These are phyloP conservation scores for Articulospora tetracladia DNA, from an alignment of 495 filamentous ascomycete species.

Conservation along the genomic window DNA sequence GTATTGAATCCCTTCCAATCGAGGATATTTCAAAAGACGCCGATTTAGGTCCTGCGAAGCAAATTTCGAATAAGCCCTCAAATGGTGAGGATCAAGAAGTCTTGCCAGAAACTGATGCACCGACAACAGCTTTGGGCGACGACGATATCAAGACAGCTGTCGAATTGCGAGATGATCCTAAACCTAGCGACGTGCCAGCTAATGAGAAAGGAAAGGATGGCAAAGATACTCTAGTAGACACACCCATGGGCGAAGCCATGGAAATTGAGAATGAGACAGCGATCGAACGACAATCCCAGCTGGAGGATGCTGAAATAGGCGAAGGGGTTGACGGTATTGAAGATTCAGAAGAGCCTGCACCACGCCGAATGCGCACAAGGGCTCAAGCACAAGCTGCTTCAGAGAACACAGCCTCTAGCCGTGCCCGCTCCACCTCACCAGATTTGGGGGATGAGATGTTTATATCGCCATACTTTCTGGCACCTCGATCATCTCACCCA, in stretches of 20 bases:
- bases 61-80: not conserved
- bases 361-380: slow-evolving; percentile 67
- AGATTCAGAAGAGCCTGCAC: slow-evolving; percentile 23
- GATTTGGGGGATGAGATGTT: slow-evolving; percentile 45
- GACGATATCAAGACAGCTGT: not conserved
- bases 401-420: slow-evolving; percentile 30
- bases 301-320: slow-evolving; percentile 36
- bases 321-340: slow-evolving; percentile 22
- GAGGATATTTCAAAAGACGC: not conserved
- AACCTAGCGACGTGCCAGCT: not conserved
- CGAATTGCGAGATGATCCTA: not conserved
- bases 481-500: slow-evolving; percentile 62
- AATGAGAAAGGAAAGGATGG: not conserved
- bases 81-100: slow-evolving; percentile 5
- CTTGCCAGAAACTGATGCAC: not conserved
- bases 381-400: slow-evolving; percentile 54
- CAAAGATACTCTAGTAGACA: not conserved
- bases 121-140: not conserved
- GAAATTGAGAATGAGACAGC: slow-evolving; percentile 17
- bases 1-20: not conserved
- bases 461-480: slow-evolving; percentile 84
- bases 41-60: not conserved
- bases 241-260: not conserved
- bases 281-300: slow-evolving; percentile 28
- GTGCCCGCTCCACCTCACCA: slow-evolving; percentile 39